These are phyloP conservation scores for Rhodosporidiobolus odoratus DNA, from an alignment of 768 basidiomycete species.

Conservation along the genomic window DNA sequence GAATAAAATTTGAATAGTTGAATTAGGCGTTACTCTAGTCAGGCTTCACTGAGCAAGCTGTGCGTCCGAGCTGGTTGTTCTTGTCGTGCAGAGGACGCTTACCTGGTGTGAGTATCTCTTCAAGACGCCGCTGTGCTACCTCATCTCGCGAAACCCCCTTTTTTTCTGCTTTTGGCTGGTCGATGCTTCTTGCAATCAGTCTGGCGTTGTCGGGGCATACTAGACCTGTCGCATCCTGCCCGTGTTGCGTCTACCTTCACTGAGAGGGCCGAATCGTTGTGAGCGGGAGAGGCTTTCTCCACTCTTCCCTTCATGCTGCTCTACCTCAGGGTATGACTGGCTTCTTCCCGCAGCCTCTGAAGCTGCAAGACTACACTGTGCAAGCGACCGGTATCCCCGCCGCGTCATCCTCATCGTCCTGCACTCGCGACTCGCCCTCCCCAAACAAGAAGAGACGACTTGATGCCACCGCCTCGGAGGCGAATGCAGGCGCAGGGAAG, in stretches of 20 bases:
- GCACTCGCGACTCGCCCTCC: conserved; percentile 5
- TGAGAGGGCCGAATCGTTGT: background rate
- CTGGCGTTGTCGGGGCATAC: too few relatives aligned
- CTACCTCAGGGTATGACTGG: background rate
- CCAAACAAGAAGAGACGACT: conserved; percentile 29
- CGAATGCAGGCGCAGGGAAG: background rate
- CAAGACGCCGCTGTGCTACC: conserved; percentile 23
- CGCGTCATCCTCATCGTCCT: background rate
- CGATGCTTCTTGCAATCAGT: too few relatives aligned
- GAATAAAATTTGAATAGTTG: conserved; percentile 5
- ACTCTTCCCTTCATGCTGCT: background rate
- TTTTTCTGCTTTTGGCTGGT: background rate
- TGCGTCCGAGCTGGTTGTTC: conserved; percentile 12
- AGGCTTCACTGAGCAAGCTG: conserved; percentile 23
- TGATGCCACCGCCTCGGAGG: background rate
- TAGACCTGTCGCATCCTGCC: background rate
- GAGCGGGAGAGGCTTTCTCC: background rate
- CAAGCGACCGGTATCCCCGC: background rate
- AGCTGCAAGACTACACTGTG: conserved; percentile 4
- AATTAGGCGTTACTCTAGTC: conserved; percentile 5
- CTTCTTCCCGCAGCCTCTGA: conserved; percentile 7
- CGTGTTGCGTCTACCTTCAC: too few relatives aligned
- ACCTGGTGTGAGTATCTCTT: conserved; percentile 22
- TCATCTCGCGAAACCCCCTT: conserved; percentile 23
- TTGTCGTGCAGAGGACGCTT: conserved; percentile 32